These are phyloP conservation scores for Begonia masoniana DNA, from an alignment of 306 rosid genomes.

Conservation along the genomic window DNA sequence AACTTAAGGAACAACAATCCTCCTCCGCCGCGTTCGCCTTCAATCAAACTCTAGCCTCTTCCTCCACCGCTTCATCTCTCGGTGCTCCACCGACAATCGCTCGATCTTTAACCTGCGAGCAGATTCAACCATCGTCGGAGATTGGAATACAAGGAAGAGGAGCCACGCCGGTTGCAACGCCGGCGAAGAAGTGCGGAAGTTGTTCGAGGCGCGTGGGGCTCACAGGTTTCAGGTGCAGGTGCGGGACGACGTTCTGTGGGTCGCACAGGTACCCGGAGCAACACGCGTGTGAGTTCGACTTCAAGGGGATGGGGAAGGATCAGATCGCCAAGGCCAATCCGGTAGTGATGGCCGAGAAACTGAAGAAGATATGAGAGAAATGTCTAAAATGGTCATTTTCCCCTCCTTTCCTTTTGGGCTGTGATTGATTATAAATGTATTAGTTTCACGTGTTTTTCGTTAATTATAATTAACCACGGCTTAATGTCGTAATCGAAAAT, in stretches of 20 bases:
- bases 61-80: conserved; percentile 4
- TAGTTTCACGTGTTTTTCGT: too few relatives aligned
- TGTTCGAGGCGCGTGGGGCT: conserved; percentile 64
- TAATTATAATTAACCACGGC: too few relatives aligned
- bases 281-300: conserved; percentile 63
- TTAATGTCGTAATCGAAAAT: too few relatives aligned
- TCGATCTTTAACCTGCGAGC: neutral
- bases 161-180: neutral
- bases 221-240: conserved; percentile 62
- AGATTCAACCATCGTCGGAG: neutral
- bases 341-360: conserved; percentile 50
- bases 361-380: conserved; percentile 37
- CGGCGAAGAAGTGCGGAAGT: neutral
- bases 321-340: conserved; percentile 74
- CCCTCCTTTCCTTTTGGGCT: too few relatives aligned
- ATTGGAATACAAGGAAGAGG: neutral
- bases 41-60: conserved; percentile 36
- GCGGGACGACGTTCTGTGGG: conserved; percentile 72
- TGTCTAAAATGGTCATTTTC: neutral
- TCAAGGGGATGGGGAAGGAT: conserved; percentile 55
- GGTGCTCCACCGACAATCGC: neutral
- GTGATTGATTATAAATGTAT: too few relatives aligned
- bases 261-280: conserved; percentile 75
- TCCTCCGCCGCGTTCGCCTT: conserved; percentile 40
- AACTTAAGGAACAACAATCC: conserved; percentile 48